phyloP scores from a whole-genome alignment of 1,139 yeast genomes.

The Protomyces macrosporus region DNA sequence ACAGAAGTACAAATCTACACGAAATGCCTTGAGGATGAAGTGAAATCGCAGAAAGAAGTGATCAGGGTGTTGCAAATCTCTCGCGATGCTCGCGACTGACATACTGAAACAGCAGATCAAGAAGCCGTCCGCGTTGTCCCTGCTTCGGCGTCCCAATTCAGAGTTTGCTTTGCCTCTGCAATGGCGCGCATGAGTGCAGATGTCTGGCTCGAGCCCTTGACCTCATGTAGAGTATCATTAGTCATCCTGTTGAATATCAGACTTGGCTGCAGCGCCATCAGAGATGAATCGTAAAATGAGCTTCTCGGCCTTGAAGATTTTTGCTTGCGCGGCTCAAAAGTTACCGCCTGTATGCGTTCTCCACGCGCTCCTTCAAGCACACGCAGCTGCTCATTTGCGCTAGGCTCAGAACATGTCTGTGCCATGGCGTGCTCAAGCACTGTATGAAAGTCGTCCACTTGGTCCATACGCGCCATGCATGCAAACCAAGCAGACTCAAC shows the following conservation, averaged over 20 bases:
- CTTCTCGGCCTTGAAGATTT: neutral
- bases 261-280: neutral
- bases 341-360: neutral
- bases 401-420: neutral
- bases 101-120: neutral
- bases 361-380: neutral
- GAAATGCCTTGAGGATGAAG: slow-evolving; percentile 11
- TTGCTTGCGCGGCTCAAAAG: neutral
- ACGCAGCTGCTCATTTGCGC: slow-evolving; percentile 10
- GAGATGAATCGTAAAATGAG: slow-evolving; percentile 10
- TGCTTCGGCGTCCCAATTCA: neutral
- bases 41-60: neutral
- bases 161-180: slow-evolving; percentile 2
- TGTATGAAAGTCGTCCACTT: neutral
- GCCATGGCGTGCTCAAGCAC: neutral
- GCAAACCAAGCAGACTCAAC: neutral
- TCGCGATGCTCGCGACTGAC: neutral
- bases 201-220: neutral
- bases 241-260: neutral
- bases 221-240: neutral
- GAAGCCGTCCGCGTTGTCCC: neutral
- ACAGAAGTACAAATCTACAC: slow-evolving; percentile 17
- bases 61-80: neutral
- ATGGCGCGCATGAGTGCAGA: neutral
- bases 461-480: slow-evolving; percentile 3